Evolutionary conservation across 352 stramenopile species (phyloP).

Genomic region (Pythium pectinolyticum): DNA sequence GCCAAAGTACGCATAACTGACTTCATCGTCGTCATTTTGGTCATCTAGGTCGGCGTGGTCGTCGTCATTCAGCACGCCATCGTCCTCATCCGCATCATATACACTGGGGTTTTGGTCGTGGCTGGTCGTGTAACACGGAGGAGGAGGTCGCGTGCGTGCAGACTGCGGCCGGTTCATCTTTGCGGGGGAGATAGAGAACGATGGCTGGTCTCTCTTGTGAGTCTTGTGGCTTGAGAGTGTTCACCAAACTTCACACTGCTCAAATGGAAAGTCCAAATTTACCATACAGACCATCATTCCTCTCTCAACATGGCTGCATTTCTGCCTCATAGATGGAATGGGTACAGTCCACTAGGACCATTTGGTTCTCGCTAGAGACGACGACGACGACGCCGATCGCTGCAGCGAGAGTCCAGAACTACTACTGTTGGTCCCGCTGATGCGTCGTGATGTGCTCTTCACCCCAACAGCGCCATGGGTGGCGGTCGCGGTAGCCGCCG

Average conservation of each 20-base stretch:
- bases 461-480: too few species aligned
- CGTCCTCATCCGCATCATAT: slow-evolving; percentile 1
- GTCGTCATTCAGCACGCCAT: background rate
- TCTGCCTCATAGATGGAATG: background rate
- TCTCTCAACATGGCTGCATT: slow-evolving; percentile 12
- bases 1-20: slow-evolving; percentile 11
- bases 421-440: too few species aligned
- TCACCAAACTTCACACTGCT: too few species aligned
- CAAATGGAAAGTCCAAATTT: too few species aligned
- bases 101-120: background rate
- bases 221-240: too few species aligned
- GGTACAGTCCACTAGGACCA: too few species aligned
- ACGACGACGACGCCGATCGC: slow-evolving; percentile 3
- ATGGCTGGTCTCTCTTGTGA: too few species aligned
- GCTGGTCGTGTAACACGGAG: background rate
- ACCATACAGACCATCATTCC: slow-evolving; percentile 2
- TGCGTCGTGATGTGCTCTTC: too few species aligned
- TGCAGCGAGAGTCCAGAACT: background rate
- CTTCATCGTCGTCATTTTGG: slow-evolving; percentile 21
- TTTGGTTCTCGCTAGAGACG: slow-evolving; percentile 2
- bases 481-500: slow-evolving; percentile 12
- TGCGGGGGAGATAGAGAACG: too few species aligned
- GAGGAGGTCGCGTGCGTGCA: slow-evolving; percentile 12
- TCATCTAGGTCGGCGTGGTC: slow-evolving; percentile 13
- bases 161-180: slow-evolving; percentile 14